Percentiles rank a stretch among this genome's conserved stretches.
Conservation (phyloP, 768 basidiomycete species). For the Xanthoconium purpureum region DNA sequence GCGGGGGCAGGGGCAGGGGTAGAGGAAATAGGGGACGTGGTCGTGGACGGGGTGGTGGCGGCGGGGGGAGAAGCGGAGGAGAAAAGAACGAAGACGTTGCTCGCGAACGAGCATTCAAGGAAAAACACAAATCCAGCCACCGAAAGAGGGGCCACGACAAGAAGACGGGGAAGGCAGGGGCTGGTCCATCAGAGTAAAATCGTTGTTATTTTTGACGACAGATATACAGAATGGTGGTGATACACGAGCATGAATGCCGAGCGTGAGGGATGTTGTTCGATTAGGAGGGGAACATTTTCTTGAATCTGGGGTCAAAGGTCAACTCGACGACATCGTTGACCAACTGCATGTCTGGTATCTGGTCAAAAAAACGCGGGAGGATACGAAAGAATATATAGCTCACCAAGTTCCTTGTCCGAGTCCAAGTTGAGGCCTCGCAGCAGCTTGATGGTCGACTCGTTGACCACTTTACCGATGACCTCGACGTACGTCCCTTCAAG, state of each 20-base stretch:
- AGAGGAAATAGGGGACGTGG: conserved; percentile 40
- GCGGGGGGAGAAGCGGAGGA: conserved; percentile 36
- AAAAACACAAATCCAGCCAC: conserved; percentile 77
- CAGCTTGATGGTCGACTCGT: conserved; percentile 57
- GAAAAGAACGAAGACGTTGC: conserved; percentile 39
- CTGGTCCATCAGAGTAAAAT: conserved; percentile 30
- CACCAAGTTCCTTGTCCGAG: conserved; percentile 52
- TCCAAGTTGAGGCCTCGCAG: conserved; percentile 54
- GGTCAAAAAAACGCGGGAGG: conserved; percentile 6
- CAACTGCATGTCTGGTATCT: conserved; percentile 49
- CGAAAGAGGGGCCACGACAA: conserved; percentile 85
- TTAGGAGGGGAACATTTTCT: conserved; percentile 43
- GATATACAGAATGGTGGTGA: not conserved
- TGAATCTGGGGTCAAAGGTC: conserved; percentile 57
- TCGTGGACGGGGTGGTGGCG: conserved; percentile 39
- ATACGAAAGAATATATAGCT: conserved; percentile 19
- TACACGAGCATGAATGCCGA: not conserved
- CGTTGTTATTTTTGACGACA: not conserved
- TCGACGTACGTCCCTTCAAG: conserved; percentile 59
- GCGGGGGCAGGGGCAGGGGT: conserved; percentile 20
- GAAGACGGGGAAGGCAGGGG: conserved; percentile 74
- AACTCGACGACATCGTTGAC: conserved; percentile 61
- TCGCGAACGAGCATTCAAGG: conserved; percentile 67
- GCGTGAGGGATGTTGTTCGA: not conserved
- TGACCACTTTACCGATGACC: conserved; percentile 59